Conservation (phyloP, 257 asterid genomes). For the Przewalskia tangutica region DNA sequence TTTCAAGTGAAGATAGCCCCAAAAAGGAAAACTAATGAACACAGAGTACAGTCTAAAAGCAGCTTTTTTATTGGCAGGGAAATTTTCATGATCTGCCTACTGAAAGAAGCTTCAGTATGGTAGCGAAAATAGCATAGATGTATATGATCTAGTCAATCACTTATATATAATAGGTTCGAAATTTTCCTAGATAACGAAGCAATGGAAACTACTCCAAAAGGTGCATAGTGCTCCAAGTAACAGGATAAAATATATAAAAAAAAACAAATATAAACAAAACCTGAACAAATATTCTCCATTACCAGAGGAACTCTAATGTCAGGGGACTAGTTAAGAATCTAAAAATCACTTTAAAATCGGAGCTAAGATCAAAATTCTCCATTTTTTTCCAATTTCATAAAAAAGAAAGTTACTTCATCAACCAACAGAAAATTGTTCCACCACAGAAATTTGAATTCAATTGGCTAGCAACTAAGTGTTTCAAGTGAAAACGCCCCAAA, state of each 20-base stretch:
- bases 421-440: neutral
- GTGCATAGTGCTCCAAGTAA: neutral
- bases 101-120: neutral
- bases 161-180: neutral
- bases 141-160: neutral
- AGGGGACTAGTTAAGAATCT: neutral
- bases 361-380: neutral
- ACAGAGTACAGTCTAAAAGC: neutral
- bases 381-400: too few species aligned
- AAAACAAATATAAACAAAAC: neutral
- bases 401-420: neutral
- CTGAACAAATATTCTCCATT: neutral
- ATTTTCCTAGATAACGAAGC: neutral
- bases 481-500: neutral
- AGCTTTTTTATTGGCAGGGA: neutral
- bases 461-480: neutral
- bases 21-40: neutral
- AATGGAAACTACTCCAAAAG: neutral
- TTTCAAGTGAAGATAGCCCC: neutral
- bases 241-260: neutral
- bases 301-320: neutral
- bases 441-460: neutral
- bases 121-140: neutral
- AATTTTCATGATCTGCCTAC: neutral
- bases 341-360: neutral